Conservation (phyloP, 345 rosid species). For the Tarenaya hassleriana region DNA sequence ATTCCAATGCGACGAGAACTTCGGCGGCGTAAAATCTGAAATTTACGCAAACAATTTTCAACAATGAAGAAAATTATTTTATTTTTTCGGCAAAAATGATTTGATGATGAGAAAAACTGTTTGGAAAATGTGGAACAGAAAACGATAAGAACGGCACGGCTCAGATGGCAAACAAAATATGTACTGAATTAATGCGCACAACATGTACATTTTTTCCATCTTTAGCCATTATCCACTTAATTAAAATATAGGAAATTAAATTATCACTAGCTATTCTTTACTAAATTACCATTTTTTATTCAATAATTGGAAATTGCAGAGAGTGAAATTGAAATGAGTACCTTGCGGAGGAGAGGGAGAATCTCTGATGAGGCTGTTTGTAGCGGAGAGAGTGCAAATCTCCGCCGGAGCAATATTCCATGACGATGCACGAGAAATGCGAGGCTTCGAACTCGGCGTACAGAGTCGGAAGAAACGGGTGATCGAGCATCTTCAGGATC, state of each 20-base stretch:
- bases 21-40: slow-evolving; percentile 89
- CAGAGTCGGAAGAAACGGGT: slow-evolving; percentile 84
- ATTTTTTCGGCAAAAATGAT: not conserved
- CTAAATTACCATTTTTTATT: not conserved
- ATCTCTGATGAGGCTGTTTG: slow-evolving; percentile 50
- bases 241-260: not conserved
- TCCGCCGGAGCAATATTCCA: slow-evolving; percentile 96
- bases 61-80: not conserved
- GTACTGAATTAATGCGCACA: slow-evolving; percentile 34
- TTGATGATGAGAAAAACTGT: slow-evolving; percentile 1
- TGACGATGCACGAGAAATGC: slow-evolving; percentile 78
- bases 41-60: not conserved
- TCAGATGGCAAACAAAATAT: slow-evolving; percentile 40
- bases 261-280: not conserved
- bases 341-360: slow-evolving; percentile 70
- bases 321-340: slow-evolving; percentile 12
- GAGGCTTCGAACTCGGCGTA: slow-evolving; percentile 88
- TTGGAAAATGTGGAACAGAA: too few relatives aligned
- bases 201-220: too few relatives aligned
- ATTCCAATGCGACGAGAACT: slow-evolving; percentile 86
- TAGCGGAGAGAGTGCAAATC: slow-evolving; percentile 80
- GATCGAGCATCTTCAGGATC: slow-evolving; percentile 79
- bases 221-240: not conserved
- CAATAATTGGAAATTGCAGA: not conserved
- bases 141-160: slow-evolving; percentile 37